Percentiles rank a stretch among this genome's conserved stretches.
phyloP scores from a whole-genome alignment of 768 basidiomycete genomes.

The Cystobasidium tubakii region DNA sequence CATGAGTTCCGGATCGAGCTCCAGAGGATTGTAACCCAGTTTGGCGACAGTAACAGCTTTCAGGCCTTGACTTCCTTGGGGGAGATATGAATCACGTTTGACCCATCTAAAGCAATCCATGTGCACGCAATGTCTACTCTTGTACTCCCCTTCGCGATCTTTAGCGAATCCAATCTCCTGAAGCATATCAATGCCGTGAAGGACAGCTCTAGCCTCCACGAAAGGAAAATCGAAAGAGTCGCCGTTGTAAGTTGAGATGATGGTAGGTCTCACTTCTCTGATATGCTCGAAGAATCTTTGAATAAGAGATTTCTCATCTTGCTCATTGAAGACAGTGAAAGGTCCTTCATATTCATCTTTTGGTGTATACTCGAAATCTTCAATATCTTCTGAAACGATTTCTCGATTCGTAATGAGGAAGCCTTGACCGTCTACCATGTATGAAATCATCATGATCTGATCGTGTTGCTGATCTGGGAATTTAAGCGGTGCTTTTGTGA shows the following conservation, averaged over 20 bases:
- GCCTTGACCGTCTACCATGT: conserved; percentile 97
- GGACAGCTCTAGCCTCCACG: conserved; percentile 72
- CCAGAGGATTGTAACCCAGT: conserved; percentile 91
- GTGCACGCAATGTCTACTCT: conserved; percentile 82
- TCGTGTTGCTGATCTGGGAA: conserved; percentile 93
- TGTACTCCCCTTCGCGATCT: conserved; percentile 91
- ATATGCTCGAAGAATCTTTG: conserved; percentile 85
- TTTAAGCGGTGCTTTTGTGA: conserved; percentile 98
- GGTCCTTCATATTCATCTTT: conserved; percentile 97
- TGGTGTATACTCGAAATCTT: conserved; percentile 97
- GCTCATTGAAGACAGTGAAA: conserved; percentile 83
- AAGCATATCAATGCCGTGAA: conserved; percentile 93
- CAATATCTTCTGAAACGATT: conserved; percentile 93
- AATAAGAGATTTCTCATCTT: conserved; percentile 56
- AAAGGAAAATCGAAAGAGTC: conserved; percentile 99
- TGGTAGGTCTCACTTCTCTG: conserved; percentile 85
- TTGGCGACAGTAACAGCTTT: conserved; percentile 97
- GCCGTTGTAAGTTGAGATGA: conserved; percentile 97
- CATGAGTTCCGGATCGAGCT: conserved; percentile 97
- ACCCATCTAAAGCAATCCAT: conserved; percentile 99
- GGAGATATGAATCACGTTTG: conserved; percentile 95
- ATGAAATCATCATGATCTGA: conserved; percentile 99
- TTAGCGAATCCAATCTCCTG: conserved; percentile 85
- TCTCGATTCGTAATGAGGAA: conserved; percentile 96
- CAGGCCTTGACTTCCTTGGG: conserved; percentile 95